These are phyloP conservation scores for Mucor piriformis DNA, from an alignment of 371 early-diverging fungal species.

Conservation along the genomic window DNA sequence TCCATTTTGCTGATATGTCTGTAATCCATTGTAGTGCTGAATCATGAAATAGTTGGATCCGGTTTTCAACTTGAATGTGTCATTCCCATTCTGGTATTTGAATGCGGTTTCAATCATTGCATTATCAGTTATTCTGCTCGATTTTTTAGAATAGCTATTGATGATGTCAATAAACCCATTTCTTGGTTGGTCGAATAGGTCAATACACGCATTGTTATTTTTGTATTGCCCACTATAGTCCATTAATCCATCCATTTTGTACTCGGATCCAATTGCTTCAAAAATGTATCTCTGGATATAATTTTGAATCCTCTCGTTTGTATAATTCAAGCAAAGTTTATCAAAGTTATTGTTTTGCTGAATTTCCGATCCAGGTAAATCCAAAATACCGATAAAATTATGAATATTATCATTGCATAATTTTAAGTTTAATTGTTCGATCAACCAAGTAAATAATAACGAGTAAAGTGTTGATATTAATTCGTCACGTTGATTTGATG, in stretches of 20 bases:
- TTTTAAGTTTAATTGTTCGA: conserved; percentile 87
- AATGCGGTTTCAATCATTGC: conserved; percentile 44
- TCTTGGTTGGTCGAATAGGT: conserved; percentile 51
- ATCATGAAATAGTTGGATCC: conserved; percentile 59
- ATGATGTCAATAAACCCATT: conserved; percentile 39
- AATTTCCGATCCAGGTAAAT: conserved; percentile 48
- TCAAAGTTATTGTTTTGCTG: conserved; percentile 26
- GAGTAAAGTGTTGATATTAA: conserved; percentile 81
- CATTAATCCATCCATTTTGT: conserved; percentile 62
- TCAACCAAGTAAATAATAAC: conserved; percentile 85
- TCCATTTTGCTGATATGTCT: conserved; percentile 38
- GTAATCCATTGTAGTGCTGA: conserved; percentile 78
- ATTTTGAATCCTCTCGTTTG: conserved; percentile 82
- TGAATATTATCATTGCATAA: conserved; percentile 63
- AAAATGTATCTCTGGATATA: conserved; percentile 72
- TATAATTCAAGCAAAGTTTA: conserved; percentile 75
- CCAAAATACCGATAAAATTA: conserved; percentile 79
- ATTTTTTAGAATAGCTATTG: conserved; percentile 12
- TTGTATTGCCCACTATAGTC: conserved; percentile 41
- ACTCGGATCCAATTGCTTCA: conserved; percentile 53
- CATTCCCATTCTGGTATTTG: conserved; percentile 48
- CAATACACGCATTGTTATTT: conserved; percentile 55
- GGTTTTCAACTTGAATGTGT: conserved; percentile 44
- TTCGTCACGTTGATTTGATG: conserved; percentile 76
- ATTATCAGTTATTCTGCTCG: conserved; percentile 24